A percentile compares a stretch with the other conserved stretches of the same genome.
phyloP scores from a whole-genome alignment of 2,329 filamentous ascomycete species.

The Phaeosphaeriaceae sp. region DNA sequence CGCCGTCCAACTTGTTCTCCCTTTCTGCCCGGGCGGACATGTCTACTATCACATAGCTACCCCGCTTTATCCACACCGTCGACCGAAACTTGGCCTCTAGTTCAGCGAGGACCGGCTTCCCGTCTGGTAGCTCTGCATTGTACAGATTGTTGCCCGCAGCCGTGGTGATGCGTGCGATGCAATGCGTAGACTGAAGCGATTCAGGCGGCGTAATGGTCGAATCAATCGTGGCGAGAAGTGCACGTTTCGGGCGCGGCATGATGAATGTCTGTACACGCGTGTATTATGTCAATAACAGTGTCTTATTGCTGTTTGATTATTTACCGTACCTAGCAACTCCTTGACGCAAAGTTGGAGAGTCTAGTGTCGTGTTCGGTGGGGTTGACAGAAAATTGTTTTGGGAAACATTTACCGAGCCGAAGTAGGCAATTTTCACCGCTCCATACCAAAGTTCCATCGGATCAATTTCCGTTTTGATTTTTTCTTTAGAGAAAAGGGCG shows the following conservation, averaged over 20 bases:
- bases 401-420: conserved; percentile 13
- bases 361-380: conserved; percentile 9
- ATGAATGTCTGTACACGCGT: conserved; percentile 3
- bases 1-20: conserved; percentile 80
- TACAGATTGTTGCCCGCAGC: conserved; percentile 91
- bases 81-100: conserved; percentile 85
- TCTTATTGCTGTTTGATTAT: not conserved
- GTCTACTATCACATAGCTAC: conserved; percentile 86
- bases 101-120: conserved; percentile 74
- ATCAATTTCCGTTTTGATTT: not conserved
- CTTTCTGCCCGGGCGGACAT: conserved; percentile 67
- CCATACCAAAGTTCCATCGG: conserved; percentile 3
- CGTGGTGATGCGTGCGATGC: conserved; percentile 78
- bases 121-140: conserved; percentile 71
- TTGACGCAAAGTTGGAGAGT: too few species aligned
- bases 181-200: conserved; percentile 58
- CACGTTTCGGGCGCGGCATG: conserved; percentile 79
- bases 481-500: not conserved
- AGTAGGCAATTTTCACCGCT: conserved; percentile 15
- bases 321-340: too few species aligned
- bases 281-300: not conserved
- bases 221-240: conserved; percentile 77
- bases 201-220: conserved; percentile 69
- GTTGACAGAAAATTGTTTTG: conserved; percentile 9
- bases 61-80: conserved; percentile 90